Evolutionary conservation across 2,329 filamentous ascomycete species (phyloP), one percentile per base, ranked within the genome.

Genomic region (Fusarium sp.): DNA sequence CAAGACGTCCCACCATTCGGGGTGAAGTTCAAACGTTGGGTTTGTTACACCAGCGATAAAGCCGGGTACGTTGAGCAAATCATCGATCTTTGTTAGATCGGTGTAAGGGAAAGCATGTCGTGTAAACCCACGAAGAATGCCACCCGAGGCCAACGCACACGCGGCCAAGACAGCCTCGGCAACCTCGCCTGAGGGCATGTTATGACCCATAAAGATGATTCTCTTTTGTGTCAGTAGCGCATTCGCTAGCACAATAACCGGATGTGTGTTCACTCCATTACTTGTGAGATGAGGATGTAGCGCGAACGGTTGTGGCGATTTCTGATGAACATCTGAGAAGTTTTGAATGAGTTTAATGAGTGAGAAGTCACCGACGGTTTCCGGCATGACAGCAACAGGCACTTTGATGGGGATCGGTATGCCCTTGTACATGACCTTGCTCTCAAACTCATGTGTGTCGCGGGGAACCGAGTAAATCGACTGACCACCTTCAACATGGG

Each of bases 11-110:
- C 96, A 99, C 96, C 96, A 99, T 78, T 98, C 94, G 0, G 92
- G 93, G 76, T 98, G 95, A 76, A 94, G 90, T 67, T 95, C 94
- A 78, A 99, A 99, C 0, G 94, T 95, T 8, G 96, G 96, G 77
- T 99, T 99, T 2, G 95, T 99, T 42, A 99, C 96, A 61, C 96
- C 96, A 4, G 96, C 96, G 74, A 99, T 97, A 80, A 99, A 99
- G 4, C 96, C 96, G 9, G 96, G 95, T 0, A 99, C 96, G 75
- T 97, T 95, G 49, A 99, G 86, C 13, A 99, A 87, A 78, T 98
- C 96, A 72, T 99, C 96, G 64, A 99, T 94, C 81, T 99, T 99
- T 70, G 94, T 98, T 45, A 99, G 86, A 82, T 99, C 96, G 2
- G 96, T 99, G 77, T 99, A 99, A 4, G 96, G 96, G 77, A 99